Evolutionary conservation across 306 rosid genomes (phyloP).

Genomic region (Aeschynomene evenia): DNA sequence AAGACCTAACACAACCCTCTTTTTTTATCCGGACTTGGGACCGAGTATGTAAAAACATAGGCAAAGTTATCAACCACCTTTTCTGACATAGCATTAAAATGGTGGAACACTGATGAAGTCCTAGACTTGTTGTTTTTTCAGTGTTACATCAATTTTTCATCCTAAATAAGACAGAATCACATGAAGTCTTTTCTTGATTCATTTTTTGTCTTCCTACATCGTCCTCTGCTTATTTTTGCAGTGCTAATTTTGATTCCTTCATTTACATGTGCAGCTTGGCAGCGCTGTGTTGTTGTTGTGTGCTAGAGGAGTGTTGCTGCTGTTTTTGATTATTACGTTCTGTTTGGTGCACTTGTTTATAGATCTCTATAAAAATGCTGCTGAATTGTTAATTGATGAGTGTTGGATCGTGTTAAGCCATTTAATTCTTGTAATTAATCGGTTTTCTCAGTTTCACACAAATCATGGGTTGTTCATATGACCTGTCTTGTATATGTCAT

Average conservation of each 20-base stretch:
- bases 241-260: conserved; percentile 9
- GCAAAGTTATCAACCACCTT: neutral
- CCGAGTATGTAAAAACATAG: no score
- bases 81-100: neutral
- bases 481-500: no score
- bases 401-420: no score
- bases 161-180: neutral
- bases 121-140: conserved; percentile 19
- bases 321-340: conserved; percentile 33
- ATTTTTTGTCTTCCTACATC: neutral
- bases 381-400: neutral
- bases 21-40: no score
- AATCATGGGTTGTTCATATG: no score
- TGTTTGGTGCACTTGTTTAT: conserved; percentile 25
- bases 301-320: conserved; percentile 81
- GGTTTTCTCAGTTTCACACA: no score
- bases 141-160: neutral
- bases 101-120: no score
- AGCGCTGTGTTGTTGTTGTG: conserved; percentile 89
- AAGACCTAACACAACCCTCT: no score
- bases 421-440: no score
- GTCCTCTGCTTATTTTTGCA: neutral
- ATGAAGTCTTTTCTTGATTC: conserved; percentile 14
- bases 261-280: conserved; percentile 59
- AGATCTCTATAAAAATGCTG: conserved; percentile 1